phyloP scores from a whole-genome alignment of 129 eudicot genomes.

The Pseudognaphalium luteoalbum region DNA sequence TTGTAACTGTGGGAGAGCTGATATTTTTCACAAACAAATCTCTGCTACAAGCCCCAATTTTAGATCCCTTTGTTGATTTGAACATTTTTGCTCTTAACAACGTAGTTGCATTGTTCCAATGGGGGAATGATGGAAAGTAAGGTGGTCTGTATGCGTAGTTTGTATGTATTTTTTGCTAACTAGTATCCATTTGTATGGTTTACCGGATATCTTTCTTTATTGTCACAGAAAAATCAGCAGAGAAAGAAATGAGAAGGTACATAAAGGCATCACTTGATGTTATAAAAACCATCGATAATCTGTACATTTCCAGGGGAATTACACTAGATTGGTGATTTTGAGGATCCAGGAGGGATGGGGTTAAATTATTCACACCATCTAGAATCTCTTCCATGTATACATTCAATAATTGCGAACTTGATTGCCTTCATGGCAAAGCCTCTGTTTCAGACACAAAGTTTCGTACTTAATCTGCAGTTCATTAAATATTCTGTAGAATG shows the following conservation, averaged over 20 bases:
- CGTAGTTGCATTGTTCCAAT: no score
- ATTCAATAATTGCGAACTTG: constrained; percentile 19
- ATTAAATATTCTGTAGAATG: not conserved
- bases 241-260: constrained; percentile 79
- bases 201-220: not conserved
- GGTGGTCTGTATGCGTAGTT: not conserved
- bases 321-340: constrained; percentile 77
- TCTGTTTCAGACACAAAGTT: constrained; percentile 5
- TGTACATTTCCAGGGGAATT: constrained; percentile 61
- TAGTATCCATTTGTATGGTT: not conserved
- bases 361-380: constrained; percentile 14
- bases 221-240: constrained; percentile 72
- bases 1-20: no score
- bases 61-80: no score
- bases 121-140: no score
- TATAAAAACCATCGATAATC: constrained; percentile 72
- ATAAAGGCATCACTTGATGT: constrained; percentile 64
- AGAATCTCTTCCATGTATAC: constrained; percentile 7
- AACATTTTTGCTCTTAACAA: no score
- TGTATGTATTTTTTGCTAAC: not conserved
- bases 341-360: constrained; percentile 19
- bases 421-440: constrained; percentile 16
- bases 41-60: no score
- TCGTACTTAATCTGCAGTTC: not conserved
- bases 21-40: no score